Percentiles rank a stretch among this genome's conserved stretches.
These are phyloP conservation scores for Zizania latifolia DNA, from an alignment of 176 grass and related monocot species.

Conservation along the genomic window DNA sequence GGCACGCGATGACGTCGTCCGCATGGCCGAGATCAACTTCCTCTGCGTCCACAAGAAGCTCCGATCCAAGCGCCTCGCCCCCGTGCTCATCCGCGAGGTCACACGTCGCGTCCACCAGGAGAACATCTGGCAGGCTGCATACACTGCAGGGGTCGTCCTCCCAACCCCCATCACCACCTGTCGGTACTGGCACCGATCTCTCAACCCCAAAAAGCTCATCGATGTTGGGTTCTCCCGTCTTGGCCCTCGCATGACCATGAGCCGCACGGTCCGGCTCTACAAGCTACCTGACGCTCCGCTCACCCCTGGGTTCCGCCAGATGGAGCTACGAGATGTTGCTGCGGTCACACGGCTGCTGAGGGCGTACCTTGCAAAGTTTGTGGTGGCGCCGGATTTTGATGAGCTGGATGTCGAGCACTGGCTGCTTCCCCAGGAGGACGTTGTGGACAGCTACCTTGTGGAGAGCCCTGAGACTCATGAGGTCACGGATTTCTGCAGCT, in stretches of 20 bases:
- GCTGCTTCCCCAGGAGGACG: conserved; percentile 76
- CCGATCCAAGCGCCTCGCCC: conserved; percentile 96
- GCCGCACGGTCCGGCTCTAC: conserved; percentile 87
- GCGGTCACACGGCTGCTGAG: conserved; percentile 80
- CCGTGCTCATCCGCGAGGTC: conserved; percentile 96
- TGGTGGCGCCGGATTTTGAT: conserved; percentile 83
- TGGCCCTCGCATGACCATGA: conserved; percentile 96
- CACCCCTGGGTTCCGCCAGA: conserved; percentile 82
- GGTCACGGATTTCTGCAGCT: conserved; percentile 97
- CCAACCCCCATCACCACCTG: conserved; percentile 94
- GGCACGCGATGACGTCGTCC: conserved; percentile 56
- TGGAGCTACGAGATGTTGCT: conserved; percentile 86
- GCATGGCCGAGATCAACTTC: conserved; percentile 99
- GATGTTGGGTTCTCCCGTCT: conserved; percentile 92
- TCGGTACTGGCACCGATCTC: conserved; percentile 90
- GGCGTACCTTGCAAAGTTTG: conserved; percentile 61
- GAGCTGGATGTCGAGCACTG: conserved; percentile 98
- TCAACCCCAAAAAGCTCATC: conserved; percentile 96
- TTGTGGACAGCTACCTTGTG: conserved; percentile 91
- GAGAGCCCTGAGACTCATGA: conserved; percentile 96
- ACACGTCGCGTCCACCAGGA: conserved; percentile 87
- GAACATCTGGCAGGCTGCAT: conserved; percentile 98
- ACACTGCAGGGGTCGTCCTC: conserved; percentile 88
- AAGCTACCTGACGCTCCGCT: conserved; percentile 75
- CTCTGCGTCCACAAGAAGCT: conserved; percentile 99